These are phyloP conservation scores for Talaromyces borbonicus DNA, from an alignment of 495 filamentous ascomycete genomes.

Conservation along the genomic window DNA sequence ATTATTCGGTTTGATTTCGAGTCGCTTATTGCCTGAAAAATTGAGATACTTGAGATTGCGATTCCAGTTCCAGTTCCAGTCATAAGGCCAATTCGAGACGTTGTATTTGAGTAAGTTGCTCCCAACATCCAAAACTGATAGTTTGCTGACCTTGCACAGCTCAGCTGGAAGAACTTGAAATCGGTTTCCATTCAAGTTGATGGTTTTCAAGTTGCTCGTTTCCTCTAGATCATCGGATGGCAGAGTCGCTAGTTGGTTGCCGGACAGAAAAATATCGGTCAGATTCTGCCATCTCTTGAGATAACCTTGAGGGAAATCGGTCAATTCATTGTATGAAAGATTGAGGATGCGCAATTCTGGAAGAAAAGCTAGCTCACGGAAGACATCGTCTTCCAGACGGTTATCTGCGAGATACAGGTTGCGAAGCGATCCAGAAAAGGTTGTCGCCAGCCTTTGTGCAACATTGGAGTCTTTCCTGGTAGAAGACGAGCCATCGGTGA, in stretches of 20 bases:
- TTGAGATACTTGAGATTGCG: slow-evolving; percentile 90
- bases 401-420: slow-evolving; percentile 91
- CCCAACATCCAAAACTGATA: slow-evolving; percentile 84
- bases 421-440: slow-evolving; percentile 74
- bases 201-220: slow-evolving; percentile 69
- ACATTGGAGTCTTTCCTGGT: slow-evolving; percentile 82
- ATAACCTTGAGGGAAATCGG: slow-evolving; percentile 80
- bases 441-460: slow-evolving; percentile 61
- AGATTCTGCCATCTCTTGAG: slow-evolving; percentile 81
- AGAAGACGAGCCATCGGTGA: slow-evolving; percentile 51
- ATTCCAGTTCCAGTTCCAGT: slow-evolving; percentile 99
- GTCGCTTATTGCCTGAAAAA: slow-evolving; percentile 89
- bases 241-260: slow-evolving; percentile 83
- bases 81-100: slow-evolving; percentile 97
- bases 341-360: slow-evolving; percentile 83
- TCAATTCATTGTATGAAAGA: slow-evolving; percentile 88
- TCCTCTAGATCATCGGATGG: slow-evolving; percentile 94
- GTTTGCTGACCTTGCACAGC: slow-evolving; percentile 83
- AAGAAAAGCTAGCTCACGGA: slow-evolving; percentile 77
- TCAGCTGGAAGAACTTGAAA: slow-evolving; percentile 96
- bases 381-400: slow-evolving; percentile 82
- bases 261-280: slow-evolving; percentile 87
- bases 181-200: slow-evolving; percentile 95
- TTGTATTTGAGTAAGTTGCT: slow-evolving; percentile 99
- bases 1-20: slow-evolving; percentile 89